phyloP scores from a whole-genome alignment of 2,329 filamentous ascomycete species.

The Pseudocercospora fuligena region DNA sequence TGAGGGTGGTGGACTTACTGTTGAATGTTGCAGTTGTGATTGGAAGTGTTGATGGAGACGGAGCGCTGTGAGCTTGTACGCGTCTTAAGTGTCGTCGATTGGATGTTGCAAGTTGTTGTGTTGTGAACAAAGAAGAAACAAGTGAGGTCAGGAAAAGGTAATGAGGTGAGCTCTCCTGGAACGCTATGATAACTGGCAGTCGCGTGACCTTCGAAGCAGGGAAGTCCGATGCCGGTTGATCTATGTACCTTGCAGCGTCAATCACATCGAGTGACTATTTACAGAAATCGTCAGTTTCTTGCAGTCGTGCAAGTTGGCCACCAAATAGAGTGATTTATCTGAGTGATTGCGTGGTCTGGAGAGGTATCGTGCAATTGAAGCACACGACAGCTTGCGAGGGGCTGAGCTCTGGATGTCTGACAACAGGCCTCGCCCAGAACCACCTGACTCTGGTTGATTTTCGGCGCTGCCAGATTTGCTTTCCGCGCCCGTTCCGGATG shows the following conservation, averaged over 20 bases:
- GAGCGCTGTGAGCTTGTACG: neutral
- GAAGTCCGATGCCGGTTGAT: slow-evolving; percentile 10
- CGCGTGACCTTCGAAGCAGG: slow-evolving; percentile 6
- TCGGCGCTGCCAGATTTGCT: neutral
- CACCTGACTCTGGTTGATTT: slow-evolving; percentile 2
- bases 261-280: neutral
- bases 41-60: slow-evolving; percentile 3
- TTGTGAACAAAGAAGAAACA: slow-evolving; percentile 5
- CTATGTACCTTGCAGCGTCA: slow-evolving; percentile 4
- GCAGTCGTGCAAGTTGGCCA: neutral
- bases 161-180: neutral
- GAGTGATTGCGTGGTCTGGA: slow-evolving; percentile 1
- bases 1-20: slow-evolving; percentile 8
- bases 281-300: neutral
- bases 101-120: slow-evolving; percentile 8
- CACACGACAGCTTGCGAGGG: slow-evolving; percentile 3
- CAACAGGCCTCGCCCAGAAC: slow-evolving; percentile 3
- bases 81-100: slow-evolving; percentile 3
- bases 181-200: slow-evolving; percentile 1
- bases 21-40: slow-evolving; percentile 11
- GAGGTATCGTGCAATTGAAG: neutral
- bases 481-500: neutral
- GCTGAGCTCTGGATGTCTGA: neutral
- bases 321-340: neutral
- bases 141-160: slow-evolving; percentile 9